A percentile compares a stretch with the other conserved stretches of the same genome.
Conservation (phyloP, 1,284 basidiomycete species). For the Heterobasidion irregulare region DNA sequence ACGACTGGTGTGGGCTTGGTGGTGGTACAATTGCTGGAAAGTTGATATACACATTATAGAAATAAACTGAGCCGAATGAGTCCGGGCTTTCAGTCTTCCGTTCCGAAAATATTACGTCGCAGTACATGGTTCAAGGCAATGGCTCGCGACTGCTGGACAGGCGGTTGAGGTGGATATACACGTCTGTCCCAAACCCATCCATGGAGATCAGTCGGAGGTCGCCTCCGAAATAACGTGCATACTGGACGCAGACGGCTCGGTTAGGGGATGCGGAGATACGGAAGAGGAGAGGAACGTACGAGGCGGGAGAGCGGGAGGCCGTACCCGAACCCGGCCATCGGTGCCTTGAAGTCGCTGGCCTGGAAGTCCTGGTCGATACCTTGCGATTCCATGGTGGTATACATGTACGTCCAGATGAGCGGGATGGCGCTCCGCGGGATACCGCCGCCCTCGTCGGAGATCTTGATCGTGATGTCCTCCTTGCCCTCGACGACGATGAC, state of each 20-base stretch:
- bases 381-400: slow-evolving; percentile 94
- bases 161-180: slow-evolving; percentile 86
- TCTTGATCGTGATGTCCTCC: slow-evolving; percentile 98
- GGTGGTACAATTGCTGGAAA: not conserved
- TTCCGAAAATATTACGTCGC: too few species aligned
- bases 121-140: slow-evolving; percentile 32
- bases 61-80: not conserved
- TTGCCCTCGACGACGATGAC: slow-evolving; percentile 94
- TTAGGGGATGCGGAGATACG: slow-evolving; percentile 1
- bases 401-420: slow-evolving; percentile 99
- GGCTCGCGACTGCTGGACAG: slow-evolving; percentile 79
- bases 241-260: slow-evolving; percentile 34
- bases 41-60: not conserved
- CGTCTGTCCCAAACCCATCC: slow-evolving; percentile 93
- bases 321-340: slow-evolving; percentile 98
- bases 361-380: slow-evolving; percentile 84
- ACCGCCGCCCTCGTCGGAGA: slow-evolving; percentile 92
- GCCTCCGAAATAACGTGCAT: slow-evolving; percentile 95
- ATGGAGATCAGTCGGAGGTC: slow-evolving; percentile 95
- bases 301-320: slow-evolving; percentile 86
- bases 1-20: too few species aligned
- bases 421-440: slow-evolving; percentile 92
- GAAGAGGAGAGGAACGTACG: slow-evolving; percentile 37
- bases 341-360: slow-evolving; percentile 92
- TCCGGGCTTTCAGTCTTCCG: too few species aligned